Evolutionary conservation across 192 early-diverging fungal species (phyloP).

Genomic region (Coemansia sp.): DNA sequence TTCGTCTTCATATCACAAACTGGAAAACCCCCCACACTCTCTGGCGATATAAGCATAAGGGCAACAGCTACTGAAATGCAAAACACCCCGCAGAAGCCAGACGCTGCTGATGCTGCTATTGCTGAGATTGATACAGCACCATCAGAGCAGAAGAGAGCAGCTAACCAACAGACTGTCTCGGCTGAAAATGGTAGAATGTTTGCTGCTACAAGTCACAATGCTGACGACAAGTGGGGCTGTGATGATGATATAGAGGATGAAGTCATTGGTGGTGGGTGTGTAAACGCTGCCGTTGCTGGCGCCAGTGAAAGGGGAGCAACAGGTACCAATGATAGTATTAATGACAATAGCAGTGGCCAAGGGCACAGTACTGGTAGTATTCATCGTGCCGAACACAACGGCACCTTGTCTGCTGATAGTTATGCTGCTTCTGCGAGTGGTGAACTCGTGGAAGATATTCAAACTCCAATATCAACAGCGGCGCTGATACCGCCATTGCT

Average conservation of each 20-base stretch:
- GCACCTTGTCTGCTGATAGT: not conserved
- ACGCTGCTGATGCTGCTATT: not conserved
- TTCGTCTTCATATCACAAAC: too few species aligned
- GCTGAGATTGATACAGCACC: not conserved
- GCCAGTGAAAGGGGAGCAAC: not conserved
- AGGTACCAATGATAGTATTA: not conserved
- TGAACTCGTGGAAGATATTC: not conserved
- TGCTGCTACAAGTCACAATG: not conserved
- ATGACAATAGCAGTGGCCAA: not conserved
- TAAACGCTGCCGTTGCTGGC: not conserved
- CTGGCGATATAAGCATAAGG: not conserved
- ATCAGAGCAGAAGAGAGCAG: not conserved
- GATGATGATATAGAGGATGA: slow-evolving; percentile 27
- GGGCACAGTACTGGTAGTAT: not conserved
- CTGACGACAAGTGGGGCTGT: not conserved
- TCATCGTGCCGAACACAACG: not conserved
- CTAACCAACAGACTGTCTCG: not conserved
- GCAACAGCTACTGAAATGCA: slow-evolving; percentile 1
- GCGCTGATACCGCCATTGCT: slow-evolving; percentile 21
- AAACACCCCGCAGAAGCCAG: not conserved
- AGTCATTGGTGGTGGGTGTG: slow-evolving; percentile 26
- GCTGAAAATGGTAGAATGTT: too few species aligned
- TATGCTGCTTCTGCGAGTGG: not conserved
- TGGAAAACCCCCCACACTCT: not conserved
- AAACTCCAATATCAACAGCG: not conserved